Percentiles rank a stretch among this genome's conserved stretches.
These are phyloP conservation scores for Hygrophoropsis aurantiaca DNA, from an alignment of 768 basidiomycete species.

Conservation along the genomic window DNA sequence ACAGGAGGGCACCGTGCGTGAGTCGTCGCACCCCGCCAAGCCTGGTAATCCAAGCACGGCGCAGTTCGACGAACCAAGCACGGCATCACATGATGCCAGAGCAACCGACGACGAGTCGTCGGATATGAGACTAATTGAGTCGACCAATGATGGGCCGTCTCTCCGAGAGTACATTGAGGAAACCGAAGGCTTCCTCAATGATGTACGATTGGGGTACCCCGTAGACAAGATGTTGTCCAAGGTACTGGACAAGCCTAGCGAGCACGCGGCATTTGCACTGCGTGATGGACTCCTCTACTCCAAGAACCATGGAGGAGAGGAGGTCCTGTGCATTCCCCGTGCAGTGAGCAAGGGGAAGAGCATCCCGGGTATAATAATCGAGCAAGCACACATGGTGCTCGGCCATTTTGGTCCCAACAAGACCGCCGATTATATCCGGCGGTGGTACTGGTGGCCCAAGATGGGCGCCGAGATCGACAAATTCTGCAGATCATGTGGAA, in stretches of 20 bases:
- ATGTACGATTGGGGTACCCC: neutral
- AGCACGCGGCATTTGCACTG: neutral
- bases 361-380: slow-evolving; percentile 17
- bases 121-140: slow-evolving; percentile 1
- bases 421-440: slow-evolving; percentile 28
- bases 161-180: neutral
- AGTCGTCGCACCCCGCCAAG: too few species aligned
- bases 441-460: slow-evolving; percentile 38
- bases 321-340: slow-evolving; percentile 20
- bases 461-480: slow-evolving; percentile 5
- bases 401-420: slow-evolving; percentile 31
- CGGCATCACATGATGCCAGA: slow-evolving; percentile 12
- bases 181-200: too few species aligned
- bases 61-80: slow-evolving; percentile 9
- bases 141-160: slow-evolving; percentile 21
- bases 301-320: neutral
- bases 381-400: slow-evolving; percentile 26
- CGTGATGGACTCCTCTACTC: slow-evolving; percentile 4
- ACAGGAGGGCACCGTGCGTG: too few species aligned
- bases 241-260: neutral
- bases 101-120: slow-evolving; percentile 7
- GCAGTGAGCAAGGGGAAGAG: slow-evolving; percentile 7
- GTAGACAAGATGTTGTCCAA: neutral
- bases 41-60: slow-evolving; percentile 11
- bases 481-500: neutral